A percentile compares a stretch with the other conserved stretches of the same genome.
These are phyloP conservation scores for Tricladium varicosporioides DNA, from an alignment of 2,329 filamentous ascomycete genomes.

Conservation along the genomic window DNA sequence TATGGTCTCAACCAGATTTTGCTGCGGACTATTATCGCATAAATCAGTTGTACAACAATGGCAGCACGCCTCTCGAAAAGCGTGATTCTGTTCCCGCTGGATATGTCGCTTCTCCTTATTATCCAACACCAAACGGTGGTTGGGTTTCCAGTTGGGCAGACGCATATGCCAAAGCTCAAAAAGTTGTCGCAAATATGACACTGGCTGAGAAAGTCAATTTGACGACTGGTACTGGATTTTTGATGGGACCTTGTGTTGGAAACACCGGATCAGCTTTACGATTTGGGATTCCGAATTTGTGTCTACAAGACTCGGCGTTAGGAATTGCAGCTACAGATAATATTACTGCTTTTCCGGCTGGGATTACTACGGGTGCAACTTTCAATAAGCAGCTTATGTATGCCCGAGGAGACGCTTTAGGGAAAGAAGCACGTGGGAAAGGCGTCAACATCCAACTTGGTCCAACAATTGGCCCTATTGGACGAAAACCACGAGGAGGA, in stretches of 20 bases:
- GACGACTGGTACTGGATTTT: slow-evolving; percentile 67
- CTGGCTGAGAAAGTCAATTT: slow-evolving; percentile 79
- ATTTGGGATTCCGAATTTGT: slow-evolving; percentile 70
- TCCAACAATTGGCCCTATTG: slow-evolving; percentile 64
- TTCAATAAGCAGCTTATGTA: slow-evolving; percentile 73
- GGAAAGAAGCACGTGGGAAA: slow-evolving; percentile 70
- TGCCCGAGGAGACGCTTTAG: slow-evolving; percentile 64
- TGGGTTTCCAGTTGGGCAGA: slow-evolving; percentile 52
- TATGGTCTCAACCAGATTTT: slow-evolving; percentile 13
- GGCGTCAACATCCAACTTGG: slow-evolving; percentile 71
- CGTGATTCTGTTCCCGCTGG: slow-evolving; percentile 26
- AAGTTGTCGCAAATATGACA: slow-evolving; percentile 72
- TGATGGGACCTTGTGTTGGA: slow-evolving; percentile 71
- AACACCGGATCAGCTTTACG: slow-evolving; percentile 71
- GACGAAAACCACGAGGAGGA: slow-evolving; percentile 69
- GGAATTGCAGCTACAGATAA: slow-evolving; percentile 73
- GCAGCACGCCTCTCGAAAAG: slow-evolving; percentile 9
- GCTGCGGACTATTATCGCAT: slow-evolving; percentile 8
- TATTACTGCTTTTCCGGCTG: slow-evolving; percentile 73
- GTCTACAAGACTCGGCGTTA: slow-evolving; percentile 68
- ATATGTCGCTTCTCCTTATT: slow-evolving; percentile 30
- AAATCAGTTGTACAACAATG: background rate
- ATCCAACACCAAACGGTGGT: slow-evolving; percentile 53
- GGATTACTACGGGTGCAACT: slow-evolving; percentile 74
- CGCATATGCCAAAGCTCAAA: slow-evolving; percentile 68